Conservation (phyloP, 2,329 filamentous ascomycete genomes). For the Diaporthe amygdali region DNA sequence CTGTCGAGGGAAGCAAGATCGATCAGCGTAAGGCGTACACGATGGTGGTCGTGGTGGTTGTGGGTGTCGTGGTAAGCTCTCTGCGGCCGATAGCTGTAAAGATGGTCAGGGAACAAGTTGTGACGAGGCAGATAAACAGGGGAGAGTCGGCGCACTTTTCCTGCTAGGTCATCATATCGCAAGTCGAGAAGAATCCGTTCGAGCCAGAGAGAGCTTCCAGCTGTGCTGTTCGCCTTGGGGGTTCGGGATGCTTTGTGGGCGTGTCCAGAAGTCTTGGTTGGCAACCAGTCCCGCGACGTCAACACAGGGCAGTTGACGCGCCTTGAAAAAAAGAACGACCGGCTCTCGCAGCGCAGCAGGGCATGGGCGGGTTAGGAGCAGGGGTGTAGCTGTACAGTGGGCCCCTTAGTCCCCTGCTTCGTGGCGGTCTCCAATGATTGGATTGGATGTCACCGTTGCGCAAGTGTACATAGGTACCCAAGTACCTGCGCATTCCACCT, state of each 20-base stretch:
- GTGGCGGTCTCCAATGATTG: background rate
- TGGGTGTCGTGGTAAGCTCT: slow-evolving; percentile 19
- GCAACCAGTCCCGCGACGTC: slow-evolving; percentile 2
- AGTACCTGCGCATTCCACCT: background rate
- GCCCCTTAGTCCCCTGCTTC: background rate
- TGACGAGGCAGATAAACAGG: background rate
- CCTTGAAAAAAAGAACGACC: slow-evolving; percentile 13
- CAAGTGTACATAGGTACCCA: background rate
- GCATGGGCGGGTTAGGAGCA: background rate
- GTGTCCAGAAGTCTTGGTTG: slow-evolving; percentile 8
- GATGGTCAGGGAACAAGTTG: slow-evolving; percentile 10
- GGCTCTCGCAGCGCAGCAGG: background rate
- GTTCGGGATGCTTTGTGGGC: background rate
- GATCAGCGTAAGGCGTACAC: background rate
- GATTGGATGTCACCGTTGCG: background rate
- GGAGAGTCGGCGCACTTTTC: slow-evolving; percentile 10
- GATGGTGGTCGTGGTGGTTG: background rate
- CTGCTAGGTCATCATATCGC: slow-evolving; percentile 27
- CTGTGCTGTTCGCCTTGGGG: background rate
- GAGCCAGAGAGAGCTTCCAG: background rate
- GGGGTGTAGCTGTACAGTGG: background rate
- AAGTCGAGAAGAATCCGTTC: background rate
- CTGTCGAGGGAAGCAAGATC: background rate
- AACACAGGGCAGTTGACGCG: slow-evolving; percentile 18
- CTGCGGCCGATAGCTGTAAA: slow-evolving; percentile 24